These are phyloP conservation scores for Tricholoma saponaceum DNA, from an alignment of 768 basidiomycete species.

Conservation along the genomic window DNA sequence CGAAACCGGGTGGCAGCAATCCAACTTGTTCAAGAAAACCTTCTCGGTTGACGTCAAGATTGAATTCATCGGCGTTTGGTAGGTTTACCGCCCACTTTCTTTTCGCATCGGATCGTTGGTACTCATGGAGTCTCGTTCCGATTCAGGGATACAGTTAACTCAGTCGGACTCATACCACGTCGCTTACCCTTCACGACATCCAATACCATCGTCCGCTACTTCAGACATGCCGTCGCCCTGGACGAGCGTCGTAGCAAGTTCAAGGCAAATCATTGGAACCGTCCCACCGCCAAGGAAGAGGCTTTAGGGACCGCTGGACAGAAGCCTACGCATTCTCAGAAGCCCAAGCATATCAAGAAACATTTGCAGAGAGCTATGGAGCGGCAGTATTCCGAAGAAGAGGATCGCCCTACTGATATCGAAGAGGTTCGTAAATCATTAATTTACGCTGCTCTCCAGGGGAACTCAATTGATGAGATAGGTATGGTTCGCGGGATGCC, in stretches of 20 bases:
- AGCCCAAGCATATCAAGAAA: constrained; percentile 2
- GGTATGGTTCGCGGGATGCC: constrained; percentile 50
- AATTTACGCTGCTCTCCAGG: neutral
- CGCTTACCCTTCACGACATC: constrained; percentile 44
- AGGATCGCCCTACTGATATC: constrained; percentile 27
- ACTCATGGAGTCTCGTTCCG: neutral
- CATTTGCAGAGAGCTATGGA: constrained; percentile 15
- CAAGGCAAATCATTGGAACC: constrained; percentile 17
- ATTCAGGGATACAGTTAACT: neutral
- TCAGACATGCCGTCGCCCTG: constrained; percentile 16
- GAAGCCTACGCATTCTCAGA: constrained; percentile 2
- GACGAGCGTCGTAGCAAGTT: constrained; percentile 17
- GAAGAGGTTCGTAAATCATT: constrained; percentile 31
- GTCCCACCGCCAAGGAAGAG: constrained; percentile 21
- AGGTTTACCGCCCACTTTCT: neutral
- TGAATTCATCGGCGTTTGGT: constrained; percentile 52
- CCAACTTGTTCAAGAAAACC: constrained; percentile 38
- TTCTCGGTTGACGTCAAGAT: constrained; percentile 40
- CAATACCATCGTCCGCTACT: constrained; percentile 32
- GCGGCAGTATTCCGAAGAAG: constrained; percentile 17
- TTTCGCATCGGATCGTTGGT: neutral
- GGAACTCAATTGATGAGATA: neutral
- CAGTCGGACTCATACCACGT: constrained; percentile 22
- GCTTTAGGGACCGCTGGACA: constrained; percentile 19
- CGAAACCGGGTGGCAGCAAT: constrained; percentile 22